Evolutionary conservation across 164 flowering plant species (phyloP), one percentile per base, ranked within the genome.

Genomic region (Sedum album): DNA sequence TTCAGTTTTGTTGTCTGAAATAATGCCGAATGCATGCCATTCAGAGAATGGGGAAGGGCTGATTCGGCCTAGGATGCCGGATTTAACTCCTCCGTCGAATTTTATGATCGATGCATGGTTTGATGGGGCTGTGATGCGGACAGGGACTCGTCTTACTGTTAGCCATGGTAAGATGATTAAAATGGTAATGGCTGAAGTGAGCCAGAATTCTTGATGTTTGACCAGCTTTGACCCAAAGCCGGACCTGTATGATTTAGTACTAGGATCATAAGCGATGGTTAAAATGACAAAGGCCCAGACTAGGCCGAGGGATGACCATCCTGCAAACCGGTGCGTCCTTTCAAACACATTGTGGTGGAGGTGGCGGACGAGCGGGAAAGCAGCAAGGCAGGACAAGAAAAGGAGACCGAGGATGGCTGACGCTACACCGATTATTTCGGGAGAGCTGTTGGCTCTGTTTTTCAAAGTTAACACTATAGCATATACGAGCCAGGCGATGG

Each of bases 11-110:
- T 82, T 83, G 70, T 88, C 84, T 0, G 94, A 88, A 55, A 88
- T 86, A 66, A 88, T 88, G 1, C 91, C 94, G 23, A 88, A 88
- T 2, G 89, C 86, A 20, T 88, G 93, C 93, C 90, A 88, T 57
- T 88, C 90, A 0, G 88, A 86, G 6, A 88, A 73, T 0, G 88
- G 90, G 0, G 89, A 83, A 1, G 85, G 85, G 64, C 90, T 84
- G 25, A 88, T 88, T 38, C 93, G 35, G 2, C 90, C 90, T 9
- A 88, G 57, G 5, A 88, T 73, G 4, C 88, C 93, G 0, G 91
- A 31, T 51, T 80, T 65, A 0, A 86, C 74, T 1, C 94, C 94
- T 26, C 89, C 88, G 1, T 76, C 49, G 31, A 86, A 88, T 60
- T 85, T 86, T 61, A 86, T 83, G 3, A 85, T 74, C 1, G 86